A percentile compares a stretch with the other conserved stretches of the same genome.
These are phyloP conservation scores for Rossbeevera mucosa DNA, from an alignment of 768 basidiomycete species.

Conservation along the genomic window DNA sequence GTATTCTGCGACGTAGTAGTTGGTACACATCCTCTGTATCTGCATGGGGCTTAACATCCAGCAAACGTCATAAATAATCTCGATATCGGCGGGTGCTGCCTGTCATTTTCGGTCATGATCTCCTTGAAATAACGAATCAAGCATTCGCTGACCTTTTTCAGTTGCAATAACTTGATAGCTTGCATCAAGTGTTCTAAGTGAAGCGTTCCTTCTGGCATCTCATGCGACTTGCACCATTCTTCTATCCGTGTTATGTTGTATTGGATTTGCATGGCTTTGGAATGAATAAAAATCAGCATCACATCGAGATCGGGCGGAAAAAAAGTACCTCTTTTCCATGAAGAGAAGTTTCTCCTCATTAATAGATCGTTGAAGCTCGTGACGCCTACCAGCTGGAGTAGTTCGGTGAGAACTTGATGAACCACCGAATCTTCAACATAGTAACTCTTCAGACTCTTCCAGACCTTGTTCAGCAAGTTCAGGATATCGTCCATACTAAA, in stretches of 20 bases:
- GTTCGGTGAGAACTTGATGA: conserved; percentile 91
- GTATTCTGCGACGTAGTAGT: conserved; percentile 98
- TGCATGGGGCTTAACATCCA: conserved; percentile 99
- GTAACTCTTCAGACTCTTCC: conserved; percentile 97
- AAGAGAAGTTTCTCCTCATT: conserved; percentile 98
- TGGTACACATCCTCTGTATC: conserved; percentile 98
- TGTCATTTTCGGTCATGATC: conserved; percentile 28
- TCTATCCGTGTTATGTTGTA: conserved; percentile 98
- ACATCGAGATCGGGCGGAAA: background rate
- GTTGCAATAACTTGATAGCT: conserved; percentile 94
- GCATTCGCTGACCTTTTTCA: conserved; percentile 77
- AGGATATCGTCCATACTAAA: conserved; percentile 98
- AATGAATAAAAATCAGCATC: conserved; percentile 1
- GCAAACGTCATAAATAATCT: conserved; percentile 99
- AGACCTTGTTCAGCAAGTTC: conserved; percentile 94
- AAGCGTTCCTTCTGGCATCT: conserved; percentile 97
- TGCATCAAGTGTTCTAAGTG: conserved; percentile 99
- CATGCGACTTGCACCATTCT: conserved; percentile 99
- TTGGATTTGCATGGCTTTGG: conserved; percentile 97
- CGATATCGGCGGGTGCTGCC: conserved; percentile 93
- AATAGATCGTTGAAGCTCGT: conserved; percentile 97
- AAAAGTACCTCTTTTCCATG: conserved; percentile 93
- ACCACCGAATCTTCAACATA: conserved; percentile 97
- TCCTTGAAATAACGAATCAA: background rate
- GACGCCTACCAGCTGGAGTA: conserved; percentile 93